Conservation (phyloP, 1,139 yeast genomes). For the Protomyces arabidopsidicola region DNA sequence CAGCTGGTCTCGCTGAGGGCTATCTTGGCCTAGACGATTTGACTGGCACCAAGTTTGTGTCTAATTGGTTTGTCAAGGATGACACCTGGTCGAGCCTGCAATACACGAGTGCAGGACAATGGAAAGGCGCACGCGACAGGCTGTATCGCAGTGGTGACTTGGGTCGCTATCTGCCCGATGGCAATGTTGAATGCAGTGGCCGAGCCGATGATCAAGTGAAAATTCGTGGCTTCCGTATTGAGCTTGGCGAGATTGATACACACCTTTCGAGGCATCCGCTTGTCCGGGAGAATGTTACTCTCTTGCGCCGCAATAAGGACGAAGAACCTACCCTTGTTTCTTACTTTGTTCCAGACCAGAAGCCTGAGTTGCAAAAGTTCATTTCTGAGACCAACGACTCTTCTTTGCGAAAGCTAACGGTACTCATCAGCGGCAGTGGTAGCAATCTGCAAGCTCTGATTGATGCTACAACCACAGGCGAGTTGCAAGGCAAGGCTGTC, state of each 20-base stretch:
- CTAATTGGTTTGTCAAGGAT: constrained; percentile 75
- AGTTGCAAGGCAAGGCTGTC: constrained; percentile 47
- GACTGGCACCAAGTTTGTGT: constrained; percentile 79
- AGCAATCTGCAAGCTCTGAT: constrained; percentile 89
- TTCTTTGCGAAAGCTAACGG: constrained; percentile 38
- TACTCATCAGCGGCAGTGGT: constrained; percentile 90
- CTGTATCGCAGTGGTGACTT: constrained; percentile 94
- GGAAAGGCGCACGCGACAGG: constrained; percentile 94
- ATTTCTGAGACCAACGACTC: constrained; percentile 39
- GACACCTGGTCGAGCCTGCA: constrained; percentile 36
- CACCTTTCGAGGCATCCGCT: constrained; percentile 55
- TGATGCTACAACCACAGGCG: constrained; percentile 54
- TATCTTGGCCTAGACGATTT: constrained; percentile 86
- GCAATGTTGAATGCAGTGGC: constrained; percentile 94
- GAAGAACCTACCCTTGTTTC: constrained; percentile 89
- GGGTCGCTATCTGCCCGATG: constrained; percentile 94
- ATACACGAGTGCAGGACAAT: constrained; percentile 37
- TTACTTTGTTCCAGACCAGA: constrained; percentile 80
- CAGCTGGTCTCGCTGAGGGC: constrained; percentile 96
- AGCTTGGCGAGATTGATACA: constrained; percentile 96
- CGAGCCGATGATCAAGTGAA: constrained; percentile 99
- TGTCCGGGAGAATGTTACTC: constrained; percentile 30
- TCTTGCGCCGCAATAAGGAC: constrained; percentile 69
- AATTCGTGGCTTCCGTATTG: constrained; percentile 97
- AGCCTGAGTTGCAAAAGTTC: constrained; percentile 45